These are phyloP conservation scores for Blastomyces silverae DNA, from an alignment of 2,329 filamentous ascomycete species.

Conservation along the genomic window DNA sequence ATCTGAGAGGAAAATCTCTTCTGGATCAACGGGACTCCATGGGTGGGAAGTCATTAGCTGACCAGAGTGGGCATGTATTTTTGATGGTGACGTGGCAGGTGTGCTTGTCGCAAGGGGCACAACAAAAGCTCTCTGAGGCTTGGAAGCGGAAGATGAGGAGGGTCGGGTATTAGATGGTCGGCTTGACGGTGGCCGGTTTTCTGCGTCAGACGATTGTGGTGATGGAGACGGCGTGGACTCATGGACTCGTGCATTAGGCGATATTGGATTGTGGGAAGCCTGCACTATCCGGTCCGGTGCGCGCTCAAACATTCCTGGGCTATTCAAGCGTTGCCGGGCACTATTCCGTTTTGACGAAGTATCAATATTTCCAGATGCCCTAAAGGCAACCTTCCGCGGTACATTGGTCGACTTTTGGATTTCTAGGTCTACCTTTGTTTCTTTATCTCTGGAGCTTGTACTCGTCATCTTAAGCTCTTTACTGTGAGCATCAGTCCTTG, in stretches of 20 bases:
- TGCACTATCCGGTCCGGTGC: conserved; percentile 5
- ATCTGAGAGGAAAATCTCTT: conserved; percentile 48
- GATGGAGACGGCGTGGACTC: conserved; percentile 56
- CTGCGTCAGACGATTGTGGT: conserved; percentile 70
- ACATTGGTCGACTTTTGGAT: neutral
- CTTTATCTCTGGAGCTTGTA: neutral
- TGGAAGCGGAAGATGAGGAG: conserved; percentile 31
- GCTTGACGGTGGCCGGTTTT: conserved; percentile 69
- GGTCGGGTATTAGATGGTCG: conserved; percentile 47
- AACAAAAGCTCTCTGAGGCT: conserved; percentile 34
- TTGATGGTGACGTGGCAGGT: conserved; percentile 52
- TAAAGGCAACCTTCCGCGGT: conserved; percentile 8
- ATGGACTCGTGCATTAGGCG: conserved; percentile 32
- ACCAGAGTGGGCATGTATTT: conserved; percentile 44
- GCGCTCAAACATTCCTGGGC: conserved; percentile 3
- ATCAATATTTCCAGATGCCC: neutral
- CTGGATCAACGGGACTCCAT: conserved; percentile 72
- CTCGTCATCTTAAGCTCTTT: neutral
- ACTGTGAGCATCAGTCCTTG: neutral
- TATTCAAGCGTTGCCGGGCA: neutral
- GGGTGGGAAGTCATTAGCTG: conserved; percentile 52
- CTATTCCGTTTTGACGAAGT: neutral
- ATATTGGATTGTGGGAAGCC: neutral
- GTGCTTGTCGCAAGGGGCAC: conserved; percentile 42
- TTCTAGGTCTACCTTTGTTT: neutral